Percentiles rank a stretch among this genome's conserved stretches.
Evolutionary conservation across 768 basidiomycete genomes (phyloP).

Genomic region (Lactifluus subvellereus): DNA sequence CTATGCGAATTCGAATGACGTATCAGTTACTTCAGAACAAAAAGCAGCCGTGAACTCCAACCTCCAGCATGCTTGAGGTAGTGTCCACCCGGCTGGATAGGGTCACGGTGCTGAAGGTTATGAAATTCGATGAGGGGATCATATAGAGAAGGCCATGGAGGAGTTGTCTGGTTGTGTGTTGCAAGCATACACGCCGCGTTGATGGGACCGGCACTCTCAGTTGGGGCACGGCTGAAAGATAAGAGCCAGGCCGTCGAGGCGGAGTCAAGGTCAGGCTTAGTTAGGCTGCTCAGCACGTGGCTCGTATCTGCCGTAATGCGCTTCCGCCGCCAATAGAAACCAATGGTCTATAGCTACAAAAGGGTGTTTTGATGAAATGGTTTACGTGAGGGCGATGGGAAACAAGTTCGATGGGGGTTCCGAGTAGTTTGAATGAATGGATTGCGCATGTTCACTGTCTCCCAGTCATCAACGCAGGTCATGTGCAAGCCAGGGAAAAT

Average conservation of each 20-base stretch:
- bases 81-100: constrained; percentile 19
- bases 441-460: too few relatives aligned
- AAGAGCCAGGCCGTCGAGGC: not conserved
- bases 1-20: constrained; percentile 5
- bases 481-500: too few relatives aligned
- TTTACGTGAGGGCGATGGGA: too few relatives aligned
- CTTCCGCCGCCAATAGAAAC: too few relatives aligned
- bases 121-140: constrained; percentile 23
- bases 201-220: not conserved
- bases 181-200: constrained; percentile 10
- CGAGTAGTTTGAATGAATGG: too few relatives aligned
- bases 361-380: too few relatives aligned
- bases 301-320: not conserved
- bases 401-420: too few relatives aligned
- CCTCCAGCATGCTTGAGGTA: constrained; percentile 16
- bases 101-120: constrained; percentile 18
- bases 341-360: too few relatives aligned
- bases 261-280: not conserved
- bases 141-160: constrained; percentile 24
- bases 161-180: constrained; percentile 7
- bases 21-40: not conserved
- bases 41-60: not conserved
- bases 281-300: not conserved
- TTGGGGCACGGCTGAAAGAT: not conserved
- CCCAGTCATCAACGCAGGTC: too few relatives aligned